Base-by-base conservation (phyloP, 257 asterid genomes). In the Nicotiana paniculata region DNA sequence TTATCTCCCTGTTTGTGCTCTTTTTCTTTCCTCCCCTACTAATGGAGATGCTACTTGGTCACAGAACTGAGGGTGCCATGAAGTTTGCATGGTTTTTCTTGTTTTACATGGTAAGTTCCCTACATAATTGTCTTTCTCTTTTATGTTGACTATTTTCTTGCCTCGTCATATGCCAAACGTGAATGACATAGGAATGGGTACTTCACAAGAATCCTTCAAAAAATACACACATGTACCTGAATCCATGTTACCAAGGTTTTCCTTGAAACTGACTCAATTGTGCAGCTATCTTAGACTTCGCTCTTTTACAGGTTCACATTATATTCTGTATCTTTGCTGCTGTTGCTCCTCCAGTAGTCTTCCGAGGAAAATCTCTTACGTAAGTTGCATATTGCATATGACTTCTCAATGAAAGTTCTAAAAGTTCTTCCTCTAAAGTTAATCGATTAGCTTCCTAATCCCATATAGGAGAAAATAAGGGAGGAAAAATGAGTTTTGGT, bases 311-410 rank as follows among this genome's bases (percentile, higher is more conserved):
- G 99, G 93, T 96, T 88, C 99, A 96, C 86, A 92, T 96, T 62
- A 93, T 81, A 89, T 96, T 96, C 88, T 91, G 93, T 84, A 85
- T 96, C 80, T 96, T 96, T 85, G 92, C 99, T 18, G 97, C 99
- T 8, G 98, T 96, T 87, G 99, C 99, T 79, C 99, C 99, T 79
- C 99, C 99, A 55, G 79, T 96, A 30, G 97, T 96, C 70, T 96
- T 96, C 92, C 89, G 89, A 88, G 99, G 99, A 82, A 94, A 94
- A 90, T 94, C 99, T 83, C 89, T 96, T 37, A 87, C 98, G 99
- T 96, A 89, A 90, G 97, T 84, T 78, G 69, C 78, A 77, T 65
- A 77, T 48, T 81, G 37, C 84, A 51, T 66, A 11, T 28, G 7
- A 17, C 66, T 32, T 67, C 33, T 53, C 65, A 9, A 11, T 5